phyloP scores from a whole-genome alignment of 352 stramenopile species.

The Globisporangium middletonii region DNA sequence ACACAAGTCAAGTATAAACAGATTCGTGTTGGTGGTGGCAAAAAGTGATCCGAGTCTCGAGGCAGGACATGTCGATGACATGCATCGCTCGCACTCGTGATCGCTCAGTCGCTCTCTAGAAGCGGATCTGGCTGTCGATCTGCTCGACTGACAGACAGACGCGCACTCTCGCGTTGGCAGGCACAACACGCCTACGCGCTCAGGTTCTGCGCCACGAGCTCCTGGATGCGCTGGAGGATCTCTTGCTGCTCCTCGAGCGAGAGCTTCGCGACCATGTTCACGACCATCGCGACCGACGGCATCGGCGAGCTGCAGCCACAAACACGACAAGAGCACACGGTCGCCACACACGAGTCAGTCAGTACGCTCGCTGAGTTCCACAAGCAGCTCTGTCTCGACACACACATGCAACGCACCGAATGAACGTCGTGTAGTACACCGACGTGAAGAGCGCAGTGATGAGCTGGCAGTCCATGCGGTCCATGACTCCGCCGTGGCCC shows the following conservation, averaged over 20 bases:
- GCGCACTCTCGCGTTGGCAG: neutral
- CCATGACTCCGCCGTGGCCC: slow-evolving; percentile 96
- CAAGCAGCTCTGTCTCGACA: neutral
- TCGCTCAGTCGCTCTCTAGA: too few relatives aligned
- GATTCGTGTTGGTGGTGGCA: neutral
- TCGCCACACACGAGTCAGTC: neutral
- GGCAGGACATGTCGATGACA: neutral
- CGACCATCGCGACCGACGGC: slow-evolving; percentile 61
- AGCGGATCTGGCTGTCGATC: neutral
- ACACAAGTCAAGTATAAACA: neutral
- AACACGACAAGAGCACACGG: neutral
- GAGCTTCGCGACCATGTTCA: slow-evolving; percentile 67
- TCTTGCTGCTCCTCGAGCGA: slow-evolving; percentile 65
- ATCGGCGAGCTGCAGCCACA: slow-evolving; percentile 37
- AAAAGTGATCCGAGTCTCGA: neutral
- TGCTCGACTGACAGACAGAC: neutral
- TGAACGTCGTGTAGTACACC: slow-evolving; percentile 98
- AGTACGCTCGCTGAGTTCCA: neutral
- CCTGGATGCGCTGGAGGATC: slow-evolving; percentile 58
- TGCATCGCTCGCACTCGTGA: neutral
- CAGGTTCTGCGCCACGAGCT: slow-evolving; percentile 21
- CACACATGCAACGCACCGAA: slow-evolving; percentile 45
- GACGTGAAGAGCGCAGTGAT: slow-evolving; percentile 94
- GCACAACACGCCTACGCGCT: too few relatives aligned
- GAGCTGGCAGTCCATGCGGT: slow-evolving; percentile 97